These are phyloP conservation scores for Clathrus columnatus DNA, from an alignment of 768 basidiomycete genomes.

Conservation along the genomic window DNA sequence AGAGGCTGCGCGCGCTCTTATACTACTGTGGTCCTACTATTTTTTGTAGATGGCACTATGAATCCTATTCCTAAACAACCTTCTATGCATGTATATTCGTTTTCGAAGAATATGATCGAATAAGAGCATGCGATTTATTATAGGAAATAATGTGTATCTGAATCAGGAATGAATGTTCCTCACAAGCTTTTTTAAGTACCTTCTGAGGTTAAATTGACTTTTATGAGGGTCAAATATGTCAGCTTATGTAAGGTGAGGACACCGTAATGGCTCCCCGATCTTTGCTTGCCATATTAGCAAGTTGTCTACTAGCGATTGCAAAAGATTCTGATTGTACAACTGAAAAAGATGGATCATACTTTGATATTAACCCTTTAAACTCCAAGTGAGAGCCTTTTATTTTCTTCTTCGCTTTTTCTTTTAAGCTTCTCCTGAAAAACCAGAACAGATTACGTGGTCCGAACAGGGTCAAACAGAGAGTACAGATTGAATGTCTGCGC, in stretches of 20 bases:
- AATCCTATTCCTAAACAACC: neutral
- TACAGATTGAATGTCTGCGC: constrained; percentile 61
- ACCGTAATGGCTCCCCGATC: neutral
- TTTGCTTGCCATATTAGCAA: neutral
- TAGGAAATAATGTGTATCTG: too few relatives aligned
- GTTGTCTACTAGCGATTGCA: constrained; percentile 16
- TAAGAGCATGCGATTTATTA: neutral
- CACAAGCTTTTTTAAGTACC: too few relatives aligned
- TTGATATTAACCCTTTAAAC: constrained; percentile 56
- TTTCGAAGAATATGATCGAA: neutral
- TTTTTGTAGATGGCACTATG: neutral
- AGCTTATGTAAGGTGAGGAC: neutral
- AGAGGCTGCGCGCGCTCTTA: constrained; percentile 28
- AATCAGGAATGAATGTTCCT: too few relatives aligned
- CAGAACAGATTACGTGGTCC: constrained; percentile 58
- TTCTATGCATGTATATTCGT: constrained; percentile 1
- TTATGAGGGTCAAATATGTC: neutral
- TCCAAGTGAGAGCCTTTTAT: constrained; percentile 33
- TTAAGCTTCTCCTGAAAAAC: constrained; percentile 7
- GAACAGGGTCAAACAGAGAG: constrained; percentile 33
- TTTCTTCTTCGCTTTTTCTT: neutral
- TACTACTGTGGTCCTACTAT: neutral
- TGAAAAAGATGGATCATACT: constrained; percentile 48
- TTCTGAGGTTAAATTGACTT: too few relatives aligned
- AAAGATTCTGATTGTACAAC: constrained; percentile 55